Conservation (phyloP, 139 green algal genomes). For the Chlorokybus atmophyticus region DNA sequence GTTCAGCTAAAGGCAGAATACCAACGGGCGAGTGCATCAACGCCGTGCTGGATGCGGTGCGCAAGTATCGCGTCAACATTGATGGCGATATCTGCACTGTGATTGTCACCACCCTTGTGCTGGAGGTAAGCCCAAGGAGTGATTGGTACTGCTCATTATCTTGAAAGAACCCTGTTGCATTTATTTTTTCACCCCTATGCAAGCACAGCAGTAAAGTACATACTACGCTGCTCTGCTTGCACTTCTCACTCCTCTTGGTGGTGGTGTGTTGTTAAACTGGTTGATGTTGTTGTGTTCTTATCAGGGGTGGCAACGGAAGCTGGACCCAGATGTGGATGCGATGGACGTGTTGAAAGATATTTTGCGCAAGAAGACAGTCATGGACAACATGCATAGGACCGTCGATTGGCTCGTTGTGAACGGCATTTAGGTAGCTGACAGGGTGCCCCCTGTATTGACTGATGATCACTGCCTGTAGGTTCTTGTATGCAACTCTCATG, state of each 20-base stretch:
- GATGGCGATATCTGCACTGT: constrained; percentile 29
- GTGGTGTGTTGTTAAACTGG: background rate
- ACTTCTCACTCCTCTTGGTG: background rate
- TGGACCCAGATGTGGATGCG: constrained; percentile 26
- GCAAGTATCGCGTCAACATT: constrained; percentile 25
- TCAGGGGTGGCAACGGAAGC: constrained; percentile 26
- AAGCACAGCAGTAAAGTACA: too few species aligned
- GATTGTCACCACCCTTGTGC: constrained; percentile 30
- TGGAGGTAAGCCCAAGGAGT: constrained; percentile 17
- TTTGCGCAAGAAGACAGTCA: too few species aligned
- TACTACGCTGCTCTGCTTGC: too few species aligned
- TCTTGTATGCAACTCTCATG: too few species aligned
- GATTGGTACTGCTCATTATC: too few species aligned
- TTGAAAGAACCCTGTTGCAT: too few species aligned
- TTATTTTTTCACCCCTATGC: too few species aligned
- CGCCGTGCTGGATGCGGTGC: constrained; percentile 25
- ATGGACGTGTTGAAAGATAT: constrained; percentile 22
- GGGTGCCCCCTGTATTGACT: too few species aligned
- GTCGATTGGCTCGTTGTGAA: too few species aligned
- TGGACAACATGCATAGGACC: too few species aligned
- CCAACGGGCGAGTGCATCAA: constrained; percentile 26
- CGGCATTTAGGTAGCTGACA: too few species aligned
- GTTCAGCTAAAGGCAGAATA: constrained; percentile 3
- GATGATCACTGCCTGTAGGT: too few species aligned
- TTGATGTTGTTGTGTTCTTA: background rate